Base-by-base conservation (phyloP, 257 asterid genomes). In the Lycium ferocissimum region DNA sequence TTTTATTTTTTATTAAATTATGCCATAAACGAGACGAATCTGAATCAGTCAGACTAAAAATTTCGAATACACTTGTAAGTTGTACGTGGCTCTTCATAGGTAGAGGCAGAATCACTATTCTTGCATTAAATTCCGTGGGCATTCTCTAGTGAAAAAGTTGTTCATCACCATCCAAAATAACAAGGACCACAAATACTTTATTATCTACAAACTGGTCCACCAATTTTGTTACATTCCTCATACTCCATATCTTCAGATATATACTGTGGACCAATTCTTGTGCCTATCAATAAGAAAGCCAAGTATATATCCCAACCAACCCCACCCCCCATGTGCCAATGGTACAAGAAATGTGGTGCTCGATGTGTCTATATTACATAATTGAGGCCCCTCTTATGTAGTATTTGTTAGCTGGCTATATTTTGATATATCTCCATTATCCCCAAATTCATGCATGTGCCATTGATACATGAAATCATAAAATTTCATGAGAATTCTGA, bases 101-200 rank as follows among this genome's bases (percentile, higher is more conserved):
- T 7, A 26, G 20, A 20, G 73, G 59, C 13, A 5, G 37, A 81
- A 57, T 78, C 80, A 45, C 76, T 67, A 85, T 84, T 40, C 38
- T 22, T 72, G 91, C 87, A 89, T 83, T 89, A 82, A 90, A 89
- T 89, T 70, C 91, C 84, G 95, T 88, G 90, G 90, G 92, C 20
- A 83, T 81, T 88, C 73, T 56, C 69, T 72, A 45, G 61, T 76
- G 84, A 81, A 87, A 59, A 66, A 88, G 81, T 59, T 81, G n/a
- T 76, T 76, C 72, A 38, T 81, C 56, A 71, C 89, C 88, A 89
- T 80, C 87, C 83, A 85, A 80, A 82, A 80, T 33, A 59, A 81
- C 61, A 66, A 86, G 85, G 84, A 63, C 86, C 88, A 78, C 20
- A 61, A 45, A 12, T 49, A 38, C 59, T 65, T 69, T 70, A 38